Evolutionary conservation across 129 eudicot species (phyloP).

Genomic region (Escallonia herrerae): DNA sequence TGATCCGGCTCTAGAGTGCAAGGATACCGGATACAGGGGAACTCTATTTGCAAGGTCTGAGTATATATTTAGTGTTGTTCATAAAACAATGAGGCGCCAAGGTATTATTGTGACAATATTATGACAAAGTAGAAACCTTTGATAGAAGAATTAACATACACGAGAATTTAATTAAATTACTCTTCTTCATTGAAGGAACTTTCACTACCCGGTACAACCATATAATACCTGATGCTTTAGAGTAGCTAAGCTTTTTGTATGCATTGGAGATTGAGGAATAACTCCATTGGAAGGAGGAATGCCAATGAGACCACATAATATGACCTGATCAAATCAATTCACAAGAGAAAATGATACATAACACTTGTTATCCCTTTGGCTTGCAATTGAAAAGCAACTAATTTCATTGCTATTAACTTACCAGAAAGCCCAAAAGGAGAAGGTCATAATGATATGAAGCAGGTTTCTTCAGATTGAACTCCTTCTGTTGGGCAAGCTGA

Average conservation of each 20-base stretch:
- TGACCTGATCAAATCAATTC: conserved; percentile 37
- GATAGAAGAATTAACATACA: too few species aligned
- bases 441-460: conserved; percentile 96
- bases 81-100: neutral
- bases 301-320: conserved; percentile 85
- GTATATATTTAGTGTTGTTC: neutral
- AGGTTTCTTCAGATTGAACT: conserved; percentile 87
- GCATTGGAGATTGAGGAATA: conserved; percentile 98
- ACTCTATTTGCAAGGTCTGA: neutral
- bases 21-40: too few species aligned
- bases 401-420: conserved; percentile 12
- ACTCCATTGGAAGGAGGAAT: conserved; percentile 99
- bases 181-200: neutral
- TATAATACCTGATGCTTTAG: conserved; percentile 80
- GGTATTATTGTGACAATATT: too few species aligned
- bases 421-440: conserved; percentile 88
- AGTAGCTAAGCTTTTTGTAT: conserved; percentile 93
- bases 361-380: too few species aligned
- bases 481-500: conserved; percentile 94
- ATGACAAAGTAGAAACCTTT: too few species aligned
- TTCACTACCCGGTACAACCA: neutral
- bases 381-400: too few species aligned
- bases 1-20: too few species aligned
- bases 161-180: neutral
- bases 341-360: neutral